These are phyloP conservation scores for Microsporum canis DNA, from an alignment of 2,329 filamentous ascomycete genomes.

Conservation along the genomic window DNA sequence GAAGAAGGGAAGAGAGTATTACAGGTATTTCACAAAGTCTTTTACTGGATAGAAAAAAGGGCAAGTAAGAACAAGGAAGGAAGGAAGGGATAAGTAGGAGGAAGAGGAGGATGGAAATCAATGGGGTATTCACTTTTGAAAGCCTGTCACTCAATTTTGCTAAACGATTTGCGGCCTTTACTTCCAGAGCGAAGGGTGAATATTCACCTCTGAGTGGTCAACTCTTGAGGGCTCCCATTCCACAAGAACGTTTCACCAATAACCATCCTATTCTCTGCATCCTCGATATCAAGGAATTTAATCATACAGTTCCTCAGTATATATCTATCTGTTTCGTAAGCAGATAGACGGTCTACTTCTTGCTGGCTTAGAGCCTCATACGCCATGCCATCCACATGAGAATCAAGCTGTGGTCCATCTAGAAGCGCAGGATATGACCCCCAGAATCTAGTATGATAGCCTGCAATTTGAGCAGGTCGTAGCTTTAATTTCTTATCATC, in stretches of 20 bases:
- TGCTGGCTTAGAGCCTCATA: slow-evolving; percentile 15
- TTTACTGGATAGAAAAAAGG: not conserved
- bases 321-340: slow-evolving; percentile 8
- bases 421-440: slow-evolving; percentile 22
- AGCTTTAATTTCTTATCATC: slow-evolving; percentile 13
- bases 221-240: slow-evolving; percentile 2
- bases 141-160: not conserved
- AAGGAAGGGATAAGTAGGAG: not conserved
- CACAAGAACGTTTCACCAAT: slow-evolving; percentile 2
- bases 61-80: not conserved
- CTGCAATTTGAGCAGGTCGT: slow-evolving; percentile 16
- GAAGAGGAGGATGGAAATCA: too few species aligned
- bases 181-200: not conserved
- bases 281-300: not conserved
- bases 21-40: not conserved
- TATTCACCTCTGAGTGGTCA: not conserved
- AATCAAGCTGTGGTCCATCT: slow-evolving; percentile 9
- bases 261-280: not conserved
- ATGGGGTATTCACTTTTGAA: too few species aligned
- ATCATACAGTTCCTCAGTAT: not conserved
- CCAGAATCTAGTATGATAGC: slow-evolving; percentile 22
- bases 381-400: slow-evolving; percentile 16
- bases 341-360: not conserved
- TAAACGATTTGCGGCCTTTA: not conserved
- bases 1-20: too few species aligned